A percentile compares a stretch with the other conserved stretches of the same genome.
Evolutionary conservation across 345 rosid species (phyloP).

Genomic region (Kernera saxatilis): DNA sequence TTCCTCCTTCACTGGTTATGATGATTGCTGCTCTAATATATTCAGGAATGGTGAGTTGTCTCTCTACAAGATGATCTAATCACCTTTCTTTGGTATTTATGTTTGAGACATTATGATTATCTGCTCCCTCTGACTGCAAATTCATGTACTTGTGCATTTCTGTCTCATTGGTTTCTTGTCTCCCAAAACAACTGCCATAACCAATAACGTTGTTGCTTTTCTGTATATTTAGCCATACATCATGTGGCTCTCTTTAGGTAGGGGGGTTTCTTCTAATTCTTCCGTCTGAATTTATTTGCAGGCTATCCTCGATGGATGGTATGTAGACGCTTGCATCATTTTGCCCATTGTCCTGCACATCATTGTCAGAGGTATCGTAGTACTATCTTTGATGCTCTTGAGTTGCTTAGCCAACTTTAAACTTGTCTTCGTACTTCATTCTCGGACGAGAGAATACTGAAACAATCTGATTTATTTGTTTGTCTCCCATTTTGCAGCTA

Average conservation of each 20-base stretch:
- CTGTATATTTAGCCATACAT: too few species aligned
- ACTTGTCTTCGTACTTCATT: not conserved
- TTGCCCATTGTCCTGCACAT: conserved; percentile 64
- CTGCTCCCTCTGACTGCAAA: not conserved
- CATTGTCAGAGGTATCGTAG: conserved; percentile 63
- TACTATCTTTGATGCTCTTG: not conserved
- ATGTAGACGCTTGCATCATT: conserved; percentile 66
- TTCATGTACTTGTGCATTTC: not conserved
- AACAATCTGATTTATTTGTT: not conserved
- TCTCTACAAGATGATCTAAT: not conserved
- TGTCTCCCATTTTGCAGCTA: conserved; percentile 36
- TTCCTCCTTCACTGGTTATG: conserved; percentile 55
- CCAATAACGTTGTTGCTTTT: too few species aligned
- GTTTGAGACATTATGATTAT: not conserved
- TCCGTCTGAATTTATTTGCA: conserved; percentile 5
- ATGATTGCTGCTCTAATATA: conserved; percentile 53
- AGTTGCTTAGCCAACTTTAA: not conserved
- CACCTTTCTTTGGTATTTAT: not conserved
- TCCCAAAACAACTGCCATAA: too few species aligned
- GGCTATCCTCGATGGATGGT: conserved; percentile 69
- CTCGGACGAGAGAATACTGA: not conserved
- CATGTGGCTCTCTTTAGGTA: too few species aligned
- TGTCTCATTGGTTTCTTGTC: too few species aligned
- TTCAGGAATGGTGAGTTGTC: conserved; percentile 46
- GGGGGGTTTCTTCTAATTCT: too few species aligned